Base-by-base conservation (phyloP, 2,329 filamentous ascomycete genomes). In the Ophiostoma pallidulum region DNA sequence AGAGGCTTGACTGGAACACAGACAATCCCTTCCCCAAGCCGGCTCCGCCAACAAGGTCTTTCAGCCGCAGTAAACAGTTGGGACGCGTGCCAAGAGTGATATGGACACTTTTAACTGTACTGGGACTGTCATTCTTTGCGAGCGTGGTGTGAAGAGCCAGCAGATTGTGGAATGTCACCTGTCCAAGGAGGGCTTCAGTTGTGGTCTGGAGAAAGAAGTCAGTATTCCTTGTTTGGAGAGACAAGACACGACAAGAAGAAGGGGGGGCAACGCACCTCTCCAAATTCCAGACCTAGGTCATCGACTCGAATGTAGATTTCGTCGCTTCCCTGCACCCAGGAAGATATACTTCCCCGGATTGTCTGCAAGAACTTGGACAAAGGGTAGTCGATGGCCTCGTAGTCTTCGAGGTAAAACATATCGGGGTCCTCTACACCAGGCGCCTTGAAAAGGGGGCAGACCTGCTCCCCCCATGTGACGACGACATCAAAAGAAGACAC, bases 221-320 rank as follows among this genome's bases (percentile, higher is more conserved):
- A 51, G 38, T 13, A 18, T 20, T 8, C 5, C 19, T n/a, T 12
- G 8, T n/a, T 16, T 20, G 18, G 18, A 29, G 19, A 41, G 14
- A 26, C 1, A 14, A 28, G 19, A n/a, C 14, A 18, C 2, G 31
- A 37, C 1, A 42, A 36, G 24, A 13, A 6, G 4, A 33, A 22
- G 36, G 9, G 8, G n/a, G 6, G 31, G 18, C 4, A 16, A 13
- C 68, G 53, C 61, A 72, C 71, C 62, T 76, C 72, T 18, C 70
- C 63, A 58, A 75, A 74, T 57, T 76, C 72, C 28, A 77, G 62
- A 8, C 70, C 71, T 35, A 77, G 65, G 50, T 74, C 69, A 24
- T 75, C 71, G 40, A 76, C 61, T 50, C 73, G 70, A 35, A 75
- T 65, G n/a, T 70, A 64, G 36, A 77, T 59, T 48, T 76, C 72